phyloP scores from a whole-genome alignment of 805 yeast genomes.

The Candida dajiaensis region DNA sequence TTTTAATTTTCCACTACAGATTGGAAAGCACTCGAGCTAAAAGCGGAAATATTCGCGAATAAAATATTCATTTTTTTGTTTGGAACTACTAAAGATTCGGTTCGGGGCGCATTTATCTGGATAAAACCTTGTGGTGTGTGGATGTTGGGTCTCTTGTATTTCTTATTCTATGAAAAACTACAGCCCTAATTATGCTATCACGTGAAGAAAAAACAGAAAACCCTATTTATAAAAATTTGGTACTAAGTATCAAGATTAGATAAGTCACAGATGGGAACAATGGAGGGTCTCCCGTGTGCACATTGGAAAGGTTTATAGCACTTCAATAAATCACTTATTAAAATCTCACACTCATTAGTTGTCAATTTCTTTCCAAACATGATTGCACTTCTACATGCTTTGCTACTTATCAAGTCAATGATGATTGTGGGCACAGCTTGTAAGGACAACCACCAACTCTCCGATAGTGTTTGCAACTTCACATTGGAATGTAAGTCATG shows the following conservation, averaged over 20 bases:
- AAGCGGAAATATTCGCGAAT: conserved; percentile 2
- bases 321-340: conserved; percentile 35
- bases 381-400: conserved; percentile 64
- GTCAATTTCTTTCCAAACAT: conserved; percentile 62
- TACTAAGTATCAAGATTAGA: background rate
- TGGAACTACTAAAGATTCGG: background rate
- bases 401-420: conserved; percentile 45
- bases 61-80: background rate
- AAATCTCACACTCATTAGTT: conserved; percentile 33
- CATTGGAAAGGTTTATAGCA: conserved; percentile 70
- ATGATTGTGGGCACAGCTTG: conserved; percentile 46
- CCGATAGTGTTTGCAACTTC: conserved; percentile 20
- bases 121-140: background rate
- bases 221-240: background rate
- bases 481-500: conserved; percentile 33
- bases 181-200: background rate
- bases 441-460: conserved; percentile 33
- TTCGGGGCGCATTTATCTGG: background rate
- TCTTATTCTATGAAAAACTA: no score
- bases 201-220: background rate
- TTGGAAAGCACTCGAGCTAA: background rate
- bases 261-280: conserved; percentile 44
- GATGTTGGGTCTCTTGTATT: no score
- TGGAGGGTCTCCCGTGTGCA: conserved; percentile 82
- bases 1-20: background rate